Conservation (phyloP, 192 early-diverging fungal genomes). For the Umbelopsis vinacea region DNA sequence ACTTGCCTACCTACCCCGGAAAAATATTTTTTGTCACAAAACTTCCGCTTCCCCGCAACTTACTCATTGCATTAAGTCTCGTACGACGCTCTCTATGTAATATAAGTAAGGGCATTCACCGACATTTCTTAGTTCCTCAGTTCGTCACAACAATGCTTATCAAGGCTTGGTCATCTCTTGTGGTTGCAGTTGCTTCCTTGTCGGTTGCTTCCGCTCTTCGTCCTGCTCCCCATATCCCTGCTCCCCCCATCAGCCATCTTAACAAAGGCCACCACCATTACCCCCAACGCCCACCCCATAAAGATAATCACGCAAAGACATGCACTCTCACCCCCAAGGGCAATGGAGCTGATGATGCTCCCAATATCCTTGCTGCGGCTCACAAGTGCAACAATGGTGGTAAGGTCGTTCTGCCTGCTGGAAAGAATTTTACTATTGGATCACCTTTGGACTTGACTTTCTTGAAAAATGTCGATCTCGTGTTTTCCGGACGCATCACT, state of each 20-base stretch:
- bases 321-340: conserved; percentile 8
- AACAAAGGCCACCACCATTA: background rate
- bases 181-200: background rate
- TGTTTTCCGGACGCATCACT: conserved; percentile 16
- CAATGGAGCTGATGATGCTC: conserved; percentile 15
- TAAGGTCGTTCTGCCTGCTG: conserved; percentile 13
- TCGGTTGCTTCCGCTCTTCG: background rate
- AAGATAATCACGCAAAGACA: background rate
- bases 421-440: conserved; percentile 9
- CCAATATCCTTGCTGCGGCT: conserved; percentile 22
- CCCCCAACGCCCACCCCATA: background rate
- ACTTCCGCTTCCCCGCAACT: background rate
- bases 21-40: background rate
- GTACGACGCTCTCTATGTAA: background rate
- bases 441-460: conserved; percentile 25
- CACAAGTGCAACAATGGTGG: conserved; percentile 17
- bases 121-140: too few relatives aligned
- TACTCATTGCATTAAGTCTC: background rate
- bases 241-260: conserved; percentile 10
- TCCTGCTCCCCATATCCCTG: background rate
- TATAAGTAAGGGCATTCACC: too few relatives aligned
- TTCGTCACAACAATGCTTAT: background rate
- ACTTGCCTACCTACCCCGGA: too few relatives aligned
- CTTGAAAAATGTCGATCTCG: conserved; percentile 29
- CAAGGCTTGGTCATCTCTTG: conserved; percentile 10